Evolutionary conservation across 208 protist genomes (phyloP), one percentile per base, ranked within the genome.

Genomic region (Acanthamoeba sp.): DNA sequence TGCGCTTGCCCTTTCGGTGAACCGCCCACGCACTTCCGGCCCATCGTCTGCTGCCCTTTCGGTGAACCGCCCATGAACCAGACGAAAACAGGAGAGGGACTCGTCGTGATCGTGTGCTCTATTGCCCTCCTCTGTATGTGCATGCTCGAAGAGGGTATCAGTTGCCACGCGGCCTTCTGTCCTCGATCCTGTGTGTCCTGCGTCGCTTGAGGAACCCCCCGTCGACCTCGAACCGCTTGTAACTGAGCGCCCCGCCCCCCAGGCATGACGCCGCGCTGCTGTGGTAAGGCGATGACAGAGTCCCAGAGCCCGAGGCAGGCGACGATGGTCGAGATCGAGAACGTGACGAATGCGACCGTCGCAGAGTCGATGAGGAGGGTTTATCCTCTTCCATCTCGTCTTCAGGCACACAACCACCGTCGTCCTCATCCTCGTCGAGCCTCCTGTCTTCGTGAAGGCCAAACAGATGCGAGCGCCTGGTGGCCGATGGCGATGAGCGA

Each of bases 211-310:
- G 66, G 36, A 45, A 78, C 29, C 66, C 66, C 34, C 29, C 16
- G 36, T 32, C 29, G 24, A 78, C 66, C 29, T 32, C 66, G 66
- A 78, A 78, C 34, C 32, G 66, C 36, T 78, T 78, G 66, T 78
- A 78, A 32, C 66, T 78, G 24, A 78, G 66, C 36, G 66, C 29
- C 24, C 66, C 66, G 18, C 66, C 66, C 29, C 66, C 66, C 34
- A 78, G n/a, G 16, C 9, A 5, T 6, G 0, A 24, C 2, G 66
- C 18, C 34, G 66, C 12, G n/a, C 66, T 78, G 36, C 36, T 29
- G 45, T 6, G 18, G 5, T 50, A 14, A 6, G 45, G 48, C 3
- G 48, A 52, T 52, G 48, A 52, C 12, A 10, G 20, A 52, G 48
- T 22, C 10, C 16, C 1, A 22, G 48, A 22, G 48, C 1, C 0